Evolutionary conservation across 176 grass and related monocot species (phyloP), one percentile per base, ranked within the genome.

Genomic region (sorghum (Sorghum bicolor)): DNA sequence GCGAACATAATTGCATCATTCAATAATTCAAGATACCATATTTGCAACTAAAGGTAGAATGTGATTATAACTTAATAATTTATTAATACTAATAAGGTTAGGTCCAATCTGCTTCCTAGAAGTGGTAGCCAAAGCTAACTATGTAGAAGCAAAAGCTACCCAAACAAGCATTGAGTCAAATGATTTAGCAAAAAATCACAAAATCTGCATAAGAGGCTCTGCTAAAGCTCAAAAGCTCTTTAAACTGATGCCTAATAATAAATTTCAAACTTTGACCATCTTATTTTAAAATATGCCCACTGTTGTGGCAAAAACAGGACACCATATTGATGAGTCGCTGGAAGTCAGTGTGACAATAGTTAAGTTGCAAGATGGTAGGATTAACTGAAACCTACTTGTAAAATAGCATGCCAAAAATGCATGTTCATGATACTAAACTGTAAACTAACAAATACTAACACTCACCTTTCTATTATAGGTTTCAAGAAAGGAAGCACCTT

Each of bases 401-500:
- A 55, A 89, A 77, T 39, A 65, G 52, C 39, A 79, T 28, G 1
- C 19, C 7, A 6, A 12, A 78, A 29, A 43, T 58, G 39, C 20
- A 55, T 70, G 44, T 82, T 64, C 40, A 14, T 80, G 29, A 82
- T 83, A 78, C 24, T 38, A n/a, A 86, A 76, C 22, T 43, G 29
- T 30, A 70, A 66, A 30, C 2, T 36, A 70, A 50, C 43, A 29
- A 78, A 52, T 14, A 64, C 40, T 28, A 61, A 37, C 28, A 82
- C 81, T 92, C 77, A 96, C 96, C 66, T 92, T 90, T 99, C 93
- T 72, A 96, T 96, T 80, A 60, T 60, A 60, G 85, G 76, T 88
- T 79, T 92, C 53, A 99, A 37, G 85, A 99, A 96, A 77, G 96
- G 91, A 64, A 83, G 63, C 61, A 88, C 61, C 22, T 85, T 90